Conservation (phyloP, 352 stramenopile species). For the Pythium rhizo-oryzae region DNA sequence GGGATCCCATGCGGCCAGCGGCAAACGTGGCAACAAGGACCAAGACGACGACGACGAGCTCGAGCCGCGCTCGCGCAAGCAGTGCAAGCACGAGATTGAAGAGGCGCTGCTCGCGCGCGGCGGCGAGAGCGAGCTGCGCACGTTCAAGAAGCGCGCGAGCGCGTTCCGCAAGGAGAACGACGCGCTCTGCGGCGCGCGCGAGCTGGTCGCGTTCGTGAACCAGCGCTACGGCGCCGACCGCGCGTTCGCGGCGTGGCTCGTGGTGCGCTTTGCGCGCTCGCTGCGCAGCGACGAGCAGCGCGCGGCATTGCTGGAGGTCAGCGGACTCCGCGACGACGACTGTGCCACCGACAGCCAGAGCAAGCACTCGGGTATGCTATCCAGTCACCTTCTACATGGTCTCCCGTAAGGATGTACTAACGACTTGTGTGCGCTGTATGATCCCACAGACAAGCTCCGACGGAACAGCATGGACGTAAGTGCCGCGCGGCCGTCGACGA, state of each 20-base stretch:
- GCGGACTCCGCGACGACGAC: constrained; percentile 22
- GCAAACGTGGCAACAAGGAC: not conserved
- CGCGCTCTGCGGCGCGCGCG: constrained; percentile 39
- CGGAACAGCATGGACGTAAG: constrained; percentile 15
- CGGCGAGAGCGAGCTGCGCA: constrained; percentile 57
- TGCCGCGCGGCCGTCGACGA: not conserved
- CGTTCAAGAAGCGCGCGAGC: constrained; percentile 70
- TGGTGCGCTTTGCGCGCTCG: constrained; percentile 50
- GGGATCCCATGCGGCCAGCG: not conserved
- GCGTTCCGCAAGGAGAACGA: constrained; percentile 78
- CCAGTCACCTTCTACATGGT: too few species aligned
- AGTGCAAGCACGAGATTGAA: constrained; percentile 70
- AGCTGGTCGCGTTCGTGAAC: constrained; percentile 57
- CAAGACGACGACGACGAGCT: constrained; percentile 1
- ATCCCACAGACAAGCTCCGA: constrained; percentile 18
- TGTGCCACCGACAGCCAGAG: too few species aligned
- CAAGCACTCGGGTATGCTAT: constrained; percentile 11
- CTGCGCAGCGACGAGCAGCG: constrained; percentile 65
- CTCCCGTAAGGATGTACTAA: too few species aligned
- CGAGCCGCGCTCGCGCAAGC: constrained; percentile 37
- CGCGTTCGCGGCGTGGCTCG: constrained; percentile 60
- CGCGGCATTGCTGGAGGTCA: constrained; percentile 38
- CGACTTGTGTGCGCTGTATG: too few species aligned
- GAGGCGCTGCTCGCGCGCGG: constrained; percentile 52
- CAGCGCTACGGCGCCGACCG: constrained; percentile 45